Evolutionary conservation across 257 asterid genomes (phyloP).

Genomic region (Solanum bulbocastanum): DNA sequence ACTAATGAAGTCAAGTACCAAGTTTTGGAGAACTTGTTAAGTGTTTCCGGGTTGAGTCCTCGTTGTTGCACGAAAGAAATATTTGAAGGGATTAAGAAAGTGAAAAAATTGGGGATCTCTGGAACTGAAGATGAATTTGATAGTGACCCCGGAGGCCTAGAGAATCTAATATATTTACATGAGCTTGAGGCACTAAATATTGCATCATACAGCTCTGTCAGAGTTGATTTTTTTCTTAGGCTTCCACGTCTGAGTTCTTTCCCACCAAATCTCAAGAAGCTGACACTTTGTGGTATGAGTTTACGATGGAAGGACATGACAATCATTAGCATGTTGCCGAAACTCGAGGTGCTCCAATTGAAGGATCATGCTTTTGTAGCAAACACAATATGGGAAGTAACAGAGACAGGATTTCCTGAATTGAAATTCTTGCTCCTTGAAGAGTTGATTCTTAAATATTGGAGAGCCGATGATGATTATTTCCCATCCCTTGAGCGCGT

Average conservation of each 20-base stretch:
- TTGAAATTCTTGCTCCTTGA: neutral
- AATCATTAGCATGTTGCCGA: neutral
- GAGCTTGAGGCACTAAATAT: neutral
- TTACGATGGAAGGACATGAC: neutral
- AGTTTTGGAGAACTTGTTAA: neutral
- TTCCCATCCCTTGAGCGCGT: neutral
- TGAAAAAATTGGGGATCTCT: neutral
- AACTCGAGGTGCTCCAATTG: neutral
- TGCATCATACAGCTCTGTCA: neutral
- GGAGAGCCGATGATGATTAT: neutral
- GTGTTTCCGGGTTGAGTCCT: neutral
- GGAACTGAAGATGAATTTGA: neutral
- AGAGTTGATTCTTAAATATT: neutral
- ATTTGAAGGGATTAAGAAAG: neutral
- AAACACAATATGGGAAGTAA: neutral
- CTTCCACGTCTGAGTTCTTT: neutral
- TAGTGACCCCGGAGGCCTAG: neutral
- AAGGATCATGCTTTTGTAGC: neutral
- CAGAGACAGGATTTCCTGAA: neutral
- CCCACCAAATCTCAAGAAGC: neutral
- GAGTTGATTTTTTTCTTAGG: neutral
- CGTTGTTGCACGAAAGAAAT: neutral
- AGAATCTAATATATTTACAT: neutral
- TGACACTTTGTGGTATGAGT: fast-evolving
- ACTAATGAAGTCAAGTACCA: neutral